These are phyloP conservation scores for Epichloe amarillans DNA, from an alignment of 2,329 filamentous ascomycete species.

Conservation along the genomic window DNA sequence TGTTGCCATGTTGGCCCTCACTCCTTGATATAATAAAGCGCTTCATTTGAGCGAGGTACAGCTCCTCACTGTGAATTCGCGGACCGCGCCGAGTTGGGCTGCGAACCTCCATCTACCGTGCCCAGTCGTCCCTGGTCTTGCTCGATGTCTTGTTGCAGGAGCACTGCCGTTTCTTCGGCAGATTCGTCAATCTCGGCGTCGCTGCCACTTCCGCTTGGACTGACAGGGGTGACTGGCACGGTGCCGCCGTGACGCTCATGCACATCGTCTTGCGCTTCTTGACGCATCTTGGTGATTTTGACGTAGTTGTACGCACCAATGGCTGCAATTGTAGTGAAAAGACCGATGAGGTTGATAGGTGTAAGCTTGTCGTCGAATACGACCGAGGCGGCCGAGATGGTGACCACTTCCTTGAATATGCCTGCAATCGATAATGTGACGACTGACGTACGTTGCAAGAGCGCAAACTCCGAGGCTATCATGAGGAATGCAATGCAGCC, in stretches of 20 bases:
- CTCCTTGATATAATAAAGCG: background rate
- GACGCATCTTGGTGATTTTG: constrained; percentile 80
- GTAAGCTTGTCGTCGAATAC: constrained; percentile 85
- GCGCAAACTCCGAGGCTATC: constrained; percentile 91
- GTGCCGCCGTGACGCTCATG: constrained; percentile 27
- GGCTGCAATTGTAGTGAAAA: constrained; percentile 76
- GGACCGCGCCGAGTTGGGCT: constrained; percentile 8
- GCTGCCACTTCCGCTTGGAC: constrained; percentile 25
- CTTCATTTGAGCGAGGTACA: background rate
- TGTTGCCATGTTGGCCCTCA: background rate
- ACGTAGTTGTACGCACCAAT: constrained; percentile 90
- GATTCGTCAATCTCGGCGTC: constrained; percentile 29
- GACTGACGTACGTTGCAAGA: constrained; percentile 87
- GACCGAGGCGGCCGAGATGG: constrained; percentile 75
- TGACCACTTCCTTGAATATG: constrained; percentile 98
- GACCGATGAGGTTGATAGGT: constrained; percentile 70
- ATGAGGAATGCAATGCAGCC: constrained; percentile 88
- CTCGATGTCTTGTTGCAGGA: constrained; percentile 29
- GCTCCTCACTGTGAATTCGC: background rate
- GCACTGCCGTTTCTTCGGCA: constrained; percentile 31
- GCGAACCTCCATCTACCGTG: constrained; percentile 27
- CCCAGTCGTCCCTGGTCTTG: constrained; percentile 22
- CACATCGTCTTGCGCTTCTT: constrained; percentile 49
- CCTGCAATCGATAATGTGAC: constrained; percentile 93
- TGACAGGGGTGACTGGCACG: constrained; percentile 21